These are phyloP conservation scores for Aspergillus ostianus DNA, from an alignment of 495 filamentous ascomycete species.

Conservation along the genomic window DNA sequence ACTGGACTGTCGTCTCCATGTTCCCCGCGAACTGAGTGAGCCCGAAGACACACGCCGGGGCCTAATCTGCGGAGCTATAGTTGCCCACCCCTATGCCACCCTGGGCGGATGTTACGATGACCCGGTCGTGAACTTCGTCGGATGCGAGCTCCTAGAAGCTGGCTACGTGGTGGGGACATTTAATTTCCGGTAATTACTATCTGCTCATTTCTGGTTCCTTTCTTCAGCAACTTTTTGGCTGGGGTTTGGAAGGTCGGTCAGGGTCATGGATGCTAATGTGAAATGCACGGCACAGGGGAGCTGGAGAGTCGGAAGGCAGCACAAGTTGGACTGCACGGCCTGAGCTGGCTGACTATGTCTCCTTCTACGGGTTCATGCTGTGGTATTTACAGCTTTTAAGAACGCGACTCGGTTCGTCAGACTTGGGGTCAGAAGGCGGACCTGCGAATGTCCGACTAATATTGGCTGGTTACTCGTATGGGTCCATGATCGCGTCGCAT, in stretches of 20 bases:
- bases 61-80: slow-evolving; percentile 62
- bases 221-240: neutral
- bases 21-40: slow-evolving; percentile 47
- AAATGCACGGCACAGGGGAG: slow-evolving; percentile 57
- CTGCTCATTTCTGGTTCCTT: neutral
- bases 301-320: slow-evolving; percentile 66
- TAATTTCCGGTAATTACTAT: slow-evolving; percentile 75
- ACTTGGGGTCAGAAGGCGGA: neutral
- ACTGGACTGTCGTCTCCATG: slow-evolving; percentile 80
- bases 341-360: slow-evolving; percentile 77
- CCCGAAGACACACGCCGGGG: slow-evolving; percentile 29
- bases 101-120: slow-evolving; percentile 88
- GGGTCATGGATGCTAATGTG: neutral
- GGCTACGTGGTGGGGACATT: slow-evolving; percentile 84
- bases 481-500: slow-evolving; percentile 72
- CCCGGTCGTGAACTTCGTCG: slow-evolving; percentile 63
- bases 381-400: slow-evolving; percentile 59
- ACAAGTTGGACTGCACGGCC: slow-evolving; percentile 84
- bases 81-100: slow-evolving; percentile 90
- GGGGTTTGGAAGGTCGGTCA: neutral
- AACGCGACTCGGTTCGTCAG: slow-evolving; percentile 2
- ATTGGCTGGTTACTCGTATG: slow-evolving; percentile 88
- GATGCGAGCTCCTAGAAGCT: slow-evolving; percentile 57
- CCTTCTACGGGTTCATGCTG: slow-evolving; percentile 73
- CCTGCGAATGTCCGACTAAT: slow-evolving; percentile 41